A percentile compares a stretch with the other conserved stretches of the same genome.
Evolutionary conservation across 2,329 filamentous ascomycete species (phyloP).

Genomic region (Neofusicoccum sp.): DNA sequence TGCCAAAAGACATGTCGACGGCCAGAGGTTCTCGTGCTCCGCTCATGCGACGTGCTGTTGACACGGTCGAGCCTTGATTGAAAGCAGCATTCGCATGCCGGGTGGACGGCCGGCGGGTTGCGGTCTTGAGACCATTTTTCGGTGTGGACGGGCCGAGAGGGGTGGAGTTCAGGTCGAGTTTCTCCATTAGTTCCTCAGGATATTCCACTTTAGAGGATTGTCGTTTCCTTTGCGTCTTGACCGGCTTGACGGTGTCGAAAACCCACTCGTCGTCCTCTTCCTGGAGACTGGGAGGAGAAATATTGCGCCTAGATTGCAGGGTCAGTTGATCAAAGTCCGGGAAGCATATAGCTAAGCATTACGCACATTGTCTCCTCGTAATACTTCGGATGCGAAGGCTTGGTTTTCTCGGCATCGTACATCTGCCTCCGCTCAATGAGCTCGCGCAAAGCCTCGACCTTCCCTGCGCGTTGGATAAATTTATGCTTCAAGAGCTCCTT

Average conservation of each 20-base stretch:
- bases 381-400: constrained; percentile 69
- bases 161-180: constrained; percentile 44
- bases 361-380: constrained; percentile 88
- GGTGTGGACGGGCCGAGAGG: constrained; percentile 40
- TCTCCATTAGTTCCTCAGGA: constrained; percentile 38
- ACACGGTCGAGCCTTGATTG: constrained; percentile 38
- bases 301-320: constrained; percentile 54
- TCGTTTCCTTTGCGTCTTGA: constrained; percentile 48
- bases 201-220: constrained; percentile 46
- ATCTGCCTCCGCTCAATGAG: constrained; percentile 79
- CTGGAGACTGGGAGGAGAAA: constrained; percentile 48
- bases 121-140: constrained; percentile 31
- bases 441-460: constrained; percentile 83
- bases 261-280: constrained; percentile 86
- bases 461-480: constrained; percentile 84
- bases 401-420: constrained; percentile 71
- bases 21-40: constrained; percentile 72
- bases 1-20: constrained; percentile 89
- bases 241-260: constrained; percentile 84
- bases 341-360: constrained; percentile 15
- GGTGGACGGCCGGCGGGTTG: constrained; percentile 29
- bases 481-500: constrained; percentile 84
- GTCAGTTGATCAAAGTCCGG: neutral
- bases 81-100: constrained; percentile 42
- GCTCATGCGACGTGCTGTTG: constrained; percentile 46